These are phyloP conservation scores for Phlebiopsis flavidoalba DNA, from an alignment of 768 basidiomycete genomes.

Conservation along the genomic window DNA sequence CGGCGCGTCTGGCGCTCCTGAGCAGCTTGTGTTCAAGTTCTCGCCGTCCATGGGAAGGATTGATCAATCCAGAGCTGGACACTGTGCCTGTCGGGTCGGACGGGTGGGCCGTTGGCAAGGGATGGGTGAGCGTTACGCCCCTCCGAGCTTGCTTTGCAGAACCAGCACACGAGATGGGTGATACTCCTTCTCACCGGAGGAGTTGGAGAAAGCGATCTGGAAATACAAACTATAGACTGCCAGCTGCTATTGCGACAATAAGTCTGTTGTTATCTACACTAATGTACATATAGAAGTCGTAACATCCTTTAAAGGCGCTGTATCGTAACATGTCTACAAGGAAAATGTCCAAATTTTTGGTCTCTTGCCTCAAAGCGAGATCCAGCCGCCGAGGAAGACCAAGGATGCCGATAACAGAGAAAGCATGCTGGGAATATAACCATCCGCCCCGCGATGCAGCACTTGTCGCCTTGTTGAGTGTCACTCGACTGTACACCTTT, in stretches of 20 bases:
- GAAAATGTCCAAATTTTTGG: not conserved
- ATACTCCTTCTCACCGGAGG: constrained; percentile 17
- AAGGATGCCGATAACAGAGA: not conserved
- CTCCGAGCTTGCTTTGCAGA: constrained; percentile 73
- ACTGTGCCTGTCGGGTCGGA: constrained; percentile 75
- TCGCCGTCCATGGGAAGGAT: constrained; percentile 62
- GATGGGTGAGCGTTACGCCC: constrained; percentile 73
- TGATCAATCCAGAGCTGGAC: constrained; percentile 56
- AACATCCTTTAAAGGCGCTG: not conserved
- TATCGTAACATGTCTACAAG: not conserved
- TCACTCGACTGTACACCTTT: constrained; percentile 61
- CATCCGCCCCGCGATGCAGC: not conserved
- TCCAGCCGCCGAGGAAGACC: not conserved
- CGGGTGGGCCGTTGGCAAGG: constrained; percentile 71
- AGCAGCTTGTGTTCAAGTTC: constrained; percentile 66
- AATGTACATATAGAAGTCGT: not conserved
- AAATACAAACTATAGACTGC: constrained; percentile 49
- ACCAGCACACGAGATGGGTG: constrained; percentile 29
- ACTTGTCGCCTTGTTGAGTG: constrained; percentile 19
- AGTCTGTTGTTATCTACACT: not conserved
- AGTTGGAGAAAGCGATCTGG: constrained; percentile 42
- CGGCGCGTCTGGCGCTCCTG: constrained; percentile 14
- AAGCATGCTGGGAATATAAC: not conserved
- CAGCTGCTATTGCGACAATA: not conserved
- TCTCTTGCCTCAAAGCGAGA: not conserved